Conservation (phyloP, 1,284 basidiomycete genomes). For the Bothia castanella region DNA sequence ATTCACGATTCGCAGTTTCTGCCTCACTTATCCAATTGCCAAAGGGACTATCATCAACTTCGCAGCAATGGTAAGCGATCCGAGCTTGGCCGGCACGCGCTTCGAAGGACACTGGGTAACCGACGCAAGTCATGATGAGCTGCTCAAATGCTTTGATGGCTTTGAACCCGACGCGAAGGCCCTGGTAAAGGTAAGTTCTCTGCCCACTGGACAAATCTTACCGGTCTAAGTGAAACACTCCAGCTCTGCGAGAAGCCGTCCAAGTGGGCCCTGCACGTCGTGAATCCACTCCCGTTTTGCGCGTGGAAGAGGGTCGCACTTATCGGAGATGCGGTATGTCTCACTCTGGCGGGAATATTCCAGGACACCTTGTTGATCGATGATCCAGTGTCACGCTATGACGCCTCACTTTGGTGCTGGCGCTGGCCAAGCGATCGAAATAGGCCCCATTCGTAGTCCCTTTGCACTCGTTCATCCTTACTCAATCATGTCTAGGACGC, state of each 20-base stretch:
- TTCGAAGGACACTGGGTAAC: constrained; percentile 8
- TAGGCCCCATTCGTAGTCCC: constrained; percentile 4
- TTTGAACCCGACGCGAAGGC: constrained; percentile 6
- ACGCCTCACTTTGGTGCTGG: constrained; percentile 29
- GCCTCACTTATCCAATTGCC: no score
- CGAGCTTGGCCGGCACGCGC: constrained; percentile 33
- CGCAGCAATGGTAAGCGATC: constrained; percentile 37
- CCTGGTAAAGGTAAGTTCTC: constrained; percentile 8
- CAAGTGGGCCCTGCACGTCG: no score
- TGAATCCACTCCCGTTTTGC: no score
- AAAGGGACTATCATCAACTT: constrained; percentile 36
- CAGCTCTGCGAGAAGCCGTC: constrained; percentile 19
- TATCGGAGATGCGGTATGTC: constrained; percentile 33
- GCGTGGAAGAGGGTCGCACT: constrained; percentile 27
- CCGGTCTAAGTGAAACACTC: constrained; percentile 19
- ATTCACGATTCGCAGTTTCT: constrained; percentile 32
- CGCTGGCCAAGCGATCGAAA: constrained; percentile 34
- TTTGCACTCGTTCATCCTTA: constrained; percentile 4
- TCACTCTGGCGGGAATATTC: neutral
- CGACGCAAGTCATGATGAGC: constrained; percentile 13
- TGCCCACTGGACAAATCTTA: constrained; percentile 8
- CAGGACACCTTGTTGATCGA: neutral
- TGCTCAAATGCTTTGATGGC: constrained; percentile 12
- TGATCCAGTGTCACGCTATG: constrained; percentile 27
- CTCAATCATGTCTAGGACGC: constrained; percentile 18